Conservation (phyloP, 1,139 yeast genomes). For the Petasospora fabianii region DNA sequence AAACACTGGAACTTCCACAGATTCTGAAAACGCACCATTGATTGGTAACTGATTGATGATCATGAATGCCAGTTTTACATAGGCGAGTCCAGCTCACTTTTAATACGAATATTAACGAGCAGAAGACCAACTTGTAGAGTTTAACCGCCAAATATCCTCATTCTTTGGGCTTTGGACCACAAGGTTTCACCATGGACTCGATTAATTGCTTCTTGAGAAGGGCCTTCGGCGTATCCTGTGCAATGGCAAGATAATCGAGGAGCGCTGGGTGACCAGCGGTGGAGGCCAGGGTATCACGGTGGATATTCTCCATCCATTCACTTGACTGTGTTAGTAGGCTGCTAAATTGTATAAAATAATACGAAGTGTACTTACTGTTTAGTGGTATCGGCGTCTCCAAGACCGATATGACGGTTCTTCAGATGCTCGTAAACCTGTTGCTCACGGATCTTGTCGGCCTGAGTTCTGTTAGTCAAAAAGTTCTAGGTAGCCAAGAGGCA, state of each 20-base stretch:
- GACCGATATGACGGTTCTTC: slow-evolving; percentile 62
- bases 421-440: slow-evolving; percentile 57
- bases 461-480: not conserved
- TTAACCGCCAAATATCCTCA: too few species aligned
- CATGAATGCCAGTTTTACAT: too few species aligned
- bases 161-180: slow-evolving; percentile 27
- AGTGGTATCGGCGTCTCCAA: slow-evolving; percentile 70
- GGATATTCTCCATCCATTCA: slow-evolving; percentile 59
- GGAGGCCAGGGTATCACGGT: slow-evolving; percentile 71
- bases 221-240: slow-evolving; percentile 50
- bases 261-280: slow-evolving; percentile 66
- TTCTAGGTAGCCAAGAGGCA: not conserved
- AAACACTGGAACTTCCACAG: slow-evolving; percentile 6
- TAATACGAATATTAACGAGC: too few species aligned
- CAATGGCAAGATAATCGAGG: slow-evolving; percentile 64
- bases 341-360: not conserved
- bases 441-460: slow-evolving; percentile 71
- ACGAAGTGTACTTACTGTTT: slow-evolving; percentile 33
- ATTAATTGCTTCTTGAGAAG: slow-evolving; percentile 49
- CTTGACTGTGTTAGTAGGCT: slow-evolving; percentile 13
- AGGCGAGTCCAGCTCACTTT: too few species aligned
- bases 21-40: slow-evolving; percentile 30
- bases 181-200: slow-evolving; percentile 56
- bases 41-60: slow-evolving; percentile 20
- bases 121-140: too few species aligned